Conservation (phyloP, 2,329 filamentous ascomycete genomes). For the Ceratocystis papillata region DNA sequence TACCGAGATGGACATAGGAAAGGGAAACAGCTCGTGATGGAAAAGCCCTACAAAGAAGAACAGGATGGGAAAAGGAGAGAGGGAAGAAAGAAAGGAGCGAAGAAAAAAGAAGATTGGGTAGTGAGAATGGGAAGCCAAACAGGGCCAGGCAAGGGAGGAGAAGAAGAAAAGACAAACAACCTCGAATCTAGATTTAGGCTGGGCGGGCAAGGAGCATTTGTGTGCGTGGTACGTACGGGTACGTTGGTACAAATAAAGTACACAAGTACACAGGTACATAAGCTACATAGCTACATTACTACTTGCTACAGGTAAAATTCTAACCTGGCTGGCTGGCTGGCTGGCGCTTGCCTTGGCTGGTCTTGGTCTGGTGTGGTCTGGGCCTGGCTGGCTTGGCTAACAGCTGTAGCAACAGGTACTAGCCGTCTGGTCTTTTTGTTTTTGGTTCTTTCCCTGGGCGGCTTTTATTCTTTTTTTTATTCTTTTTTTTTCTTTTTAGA, state of each 20-base stretch:
- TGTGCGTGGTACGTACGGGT: too few relatives aligned
- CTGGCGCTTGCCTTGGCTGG: background rate
- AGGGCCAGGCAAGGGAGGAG: constrained; percentile 11
- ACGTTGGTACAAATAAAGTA: too few relatives aligned
- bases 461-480: background rate
- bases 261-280: too few relatives aligned
- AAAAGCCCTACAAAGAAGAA: background rate
- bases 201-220: background rate
- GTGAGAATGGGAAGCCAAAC: background rate
- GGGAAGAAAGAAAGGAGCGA: background rate
- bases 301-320: background rate
- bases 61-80: background rate
- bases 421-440: background rate
- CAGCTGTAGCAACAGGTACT: background rate
- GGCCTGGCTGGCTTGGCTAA: background rate
- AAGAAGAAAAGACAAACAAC: background rate
- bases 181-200: constrained; percentile 2
- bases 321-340: background rate
- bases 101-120: background rate
- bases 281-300: background rate
- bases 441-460: background rate
- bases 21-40: background rate
- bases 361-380: background rate
- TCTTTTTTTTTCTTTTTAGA: background rate
- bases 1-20: background rate